Conservation (phyloP, 1,139 yeast species). For the Lizanozyma gosingica region DNA sequence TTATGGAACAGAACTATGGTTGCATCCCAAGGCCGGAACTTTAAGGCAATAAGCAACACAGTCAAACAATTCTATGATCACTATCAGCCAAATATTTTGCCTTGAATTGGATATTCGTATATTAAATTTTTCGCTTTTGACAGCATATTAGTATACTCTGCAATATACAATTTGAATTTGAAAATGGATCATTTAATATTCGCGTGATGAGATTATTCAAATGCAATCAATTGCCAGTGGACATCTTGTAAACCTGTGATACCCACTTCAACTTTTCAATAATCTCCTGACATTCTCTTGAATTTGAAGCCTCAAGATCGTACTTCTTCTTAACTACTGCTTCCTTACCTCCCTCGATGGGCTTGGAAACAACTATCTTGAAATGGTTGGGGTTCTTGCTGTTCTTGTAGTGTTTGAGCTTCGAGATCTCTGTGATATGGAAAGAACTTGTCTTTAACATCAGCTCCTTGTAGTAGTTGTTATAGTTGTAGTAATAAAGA, state of each 20-base stretch:
- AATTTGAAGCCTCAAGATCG: constrained; percentile 69
- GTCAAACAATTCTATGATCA: too few species aligned
- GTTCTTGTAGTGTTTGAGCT: constrained; percentile 61
- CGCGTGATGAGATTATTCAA: too few species aligned
- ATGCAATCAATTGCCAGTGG: neutral
- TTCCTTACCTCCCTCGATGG: constrained; percentile 37
- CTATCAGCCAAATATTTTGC: too few species aligned
- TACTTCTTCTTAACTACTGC: constrained; percentile 55
- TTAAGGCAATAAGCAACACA: too few species aligned
- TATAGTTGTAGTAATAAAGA: constrained; percentile 47
- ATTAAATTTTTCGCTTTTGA: too few species aligned
- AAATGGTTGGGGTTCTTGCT: constrained; percentile 68
- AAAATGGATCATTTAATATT: too few species aligned
- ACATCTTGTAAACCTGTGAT: constrained; percentile 38
- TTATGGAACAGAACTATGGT: too few species aligned
- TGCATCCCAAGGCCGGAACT: too few species aligned
- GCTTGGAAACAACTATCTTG: constrained; percentile 70
- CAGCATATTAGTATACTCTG: too few species aligned
- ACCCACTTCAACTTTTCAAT: constrained; percentile 56
- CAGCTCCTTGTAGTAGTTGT: constrained; percentile 30
- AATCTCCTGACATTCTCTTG: constrained; percentile 63
- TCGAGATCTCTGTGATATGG: constrained; percentile 71
- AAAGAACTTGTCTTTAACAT: constrained; percentile 77
- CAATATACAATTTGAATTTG: too few species aligned
- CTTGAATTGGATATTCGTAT: too few species aligned